A percentile compares a stretch with the other conserved stretches of the same genome.
Conservation (phyloP, 768 basidiomycete species). For the Sporobolomyces phaffii region DNA sequence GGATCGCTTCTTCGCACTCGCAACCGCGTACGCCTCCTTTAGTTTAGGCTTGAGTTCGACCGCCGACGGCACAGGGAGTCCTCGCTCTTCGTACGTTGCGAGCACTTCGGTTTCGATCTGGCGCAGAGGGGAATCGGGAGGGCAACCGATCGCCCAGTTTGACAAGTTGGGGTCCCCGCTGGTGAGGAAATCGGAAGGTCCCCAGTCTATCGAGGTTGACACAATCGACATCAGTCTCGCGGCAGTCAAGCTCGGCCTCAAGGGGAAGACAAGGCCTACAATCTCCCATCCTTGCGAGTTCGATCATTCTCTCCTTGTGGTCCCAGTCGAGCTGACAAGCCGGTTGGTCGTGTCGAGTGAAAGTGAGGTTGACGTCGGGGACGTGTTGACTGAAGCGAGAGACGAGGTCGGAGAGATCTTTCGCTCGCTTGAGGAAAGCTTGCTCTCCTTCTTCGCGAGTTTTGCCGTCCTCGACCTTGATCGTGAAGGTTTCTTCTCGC, state of each 20-base stretch:
- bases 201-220: slow-evolving; percentile 28
- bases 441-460: slow-evolving; percentile 34
- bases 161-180: slow-evolving; percentile 30
- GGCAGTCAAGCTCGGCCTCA: not conserved
- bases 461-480: slow-evolving; percentile 35
- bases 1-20: slow-evolving; percentile 35
- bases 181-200: slow-evolving; percentile 36
- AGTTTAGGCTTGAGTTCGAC: slow-evolving; percentile 19
- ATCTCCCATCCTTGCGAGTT: slow-evolving; percentile 40
- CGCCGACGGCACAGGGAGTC: not conserved
- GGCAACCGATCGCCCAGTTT: slow-evolving; percentile 44
- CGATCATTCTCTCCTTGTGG: slow-evolving; percentile 40
- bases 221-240: not conserved
- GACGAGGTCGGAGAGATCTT: slow-evolving; percentile 41
- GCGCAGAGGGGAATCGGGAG: slow-evolving; percentile 41
- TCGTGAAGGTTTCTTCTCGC: slow-evolving; percentile 42
- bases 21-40: slow-evolving; percentile 18
- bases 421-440: slow-evolving; percentile 37
- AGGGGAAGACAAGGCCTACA: slow-evolving; percentile 26
- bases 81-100: slow-evolving; percentile 9
- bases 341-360: slow-evolving; percentile 43
- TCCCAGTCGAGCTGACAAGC: slow-evolving; percentile 39
- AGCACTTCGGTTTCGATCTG: slow-evolving; percentile 23
- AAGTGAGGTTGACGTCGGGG: slow-evolving; percentile 41
- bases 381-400: slow-evolving; percentile 33